Evolutionary conservation across 2,329 filamentous ascomycete genomes (phyloP).

Genomic region (Ambrosiella beaveri): DNA sequence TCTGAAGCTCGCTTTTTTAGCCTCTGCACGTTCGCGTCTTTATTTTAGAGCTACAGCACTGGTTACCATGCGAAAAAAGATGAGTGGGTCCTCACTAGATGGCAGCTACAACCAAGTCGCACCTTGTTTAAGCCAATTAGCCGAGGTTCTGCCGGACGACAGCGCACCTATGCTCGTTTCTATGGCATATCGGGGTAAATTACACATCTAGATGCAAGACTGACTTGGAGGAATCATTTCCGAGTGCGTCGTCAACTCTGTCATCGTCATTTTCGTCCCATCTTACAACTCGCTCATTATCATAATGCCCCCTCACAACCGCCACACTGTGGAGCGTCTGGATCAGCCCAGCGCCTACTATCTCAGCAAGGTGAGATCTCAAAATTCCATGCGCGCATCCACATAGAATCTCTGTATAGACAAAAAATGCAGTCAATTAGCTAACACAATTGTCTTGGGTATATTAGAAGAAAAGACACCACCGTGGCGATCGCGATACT

Average conservation of each 20-base stretch:
- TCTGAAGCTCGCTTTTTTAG: too few relatives aligned
- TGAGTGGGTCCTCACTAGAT: not conserved
- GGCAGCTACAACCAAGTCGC: not conserved
- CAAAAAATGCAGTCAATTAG: conserved; percentile 13
- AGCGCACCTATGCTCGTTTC: not conserved
- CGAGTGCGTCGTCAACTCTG: not conserved
- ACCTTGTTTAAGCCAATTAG: not conserved
- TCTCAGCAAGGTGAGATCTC: conserved; percentile 48
- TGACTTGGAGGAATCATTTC: not conserved
- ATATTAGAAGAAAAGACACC: conserved; percentile 35
- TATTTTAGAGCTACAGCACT: not conserved
- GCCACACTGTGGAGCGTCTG: conserved; percentile 67
- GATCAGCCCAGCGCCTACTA: conserved; percentile 95
- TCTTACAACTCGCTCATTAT: not conserved
- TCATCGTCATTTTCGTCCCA: not conserved
- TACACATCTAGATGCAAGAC: not conserved
- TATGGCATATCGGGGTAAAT: not conserved
- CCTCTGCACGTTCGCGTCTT: not conserved
- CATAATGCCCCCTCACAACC: conserved; percentile 4
- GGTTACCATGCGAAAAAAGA: not conserved
- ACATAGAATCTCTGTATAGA: conserved; percentile 8
- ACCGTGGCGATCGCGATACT: conserved; percentile 36
- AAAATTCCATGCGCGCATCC: conserved; percentile 12
- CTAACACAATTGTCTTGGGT: conserved; percentile 19
- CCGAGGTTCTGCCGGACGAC: not conserved